phyloP scores from a whole-genome alignment of 2,329 filamentous ascomycete species.

The Trichoderma brevicompactum region DNA sequence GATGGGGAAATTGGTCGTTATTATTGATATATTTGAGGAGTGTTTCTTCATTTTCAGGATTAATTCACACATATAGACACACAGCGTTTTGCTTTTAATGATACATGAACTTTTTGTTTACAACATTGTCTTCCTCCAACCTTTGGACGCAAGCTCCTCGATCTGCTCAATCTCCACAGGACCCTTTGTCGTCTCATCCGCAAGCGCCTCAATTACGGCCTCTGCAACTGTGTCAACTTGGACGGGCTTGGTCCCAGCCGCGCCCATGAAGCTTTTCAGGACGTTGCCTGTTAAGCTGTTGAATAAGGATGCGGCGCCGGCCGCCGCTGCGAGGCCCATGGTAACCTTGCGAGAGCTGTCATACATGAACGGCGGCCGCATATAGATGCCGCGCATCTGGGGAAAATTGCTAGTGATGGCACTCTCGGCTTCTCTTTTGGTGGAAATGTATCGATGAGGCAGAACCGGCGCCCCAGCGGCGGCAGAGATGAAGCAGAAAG shows the following conservation, averaged over 20 bases:
- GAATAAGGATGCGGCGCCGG: constrained; percentile 73
- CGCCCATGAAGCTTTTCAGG: constrained; percentile 76
- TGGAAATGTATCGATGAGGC: constrained; percentile 82
- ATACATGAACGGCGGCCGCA: constrained; percentile 87
- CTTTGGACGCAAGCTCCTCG: constrained; percentile 76
- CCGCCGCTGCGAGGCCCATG: constrained; percentile 79
- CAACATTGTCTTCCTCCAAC: constrained; percentile 90
- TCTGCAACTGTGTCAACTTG: constrained; percentile 87
- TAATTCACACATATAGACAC: constrained; percentile 35
- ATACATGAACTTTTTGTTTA: constrained; percentile 47
- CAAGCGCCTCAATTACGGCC: constrained; percentile 85
- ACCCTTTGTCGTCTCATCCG: constrained; percentile 72
- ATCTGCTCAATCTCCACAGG: constrained; percentile 79
- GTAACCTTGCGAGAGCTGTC: constrained; percentile 82
- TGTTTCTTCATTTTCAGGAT: not conserved
- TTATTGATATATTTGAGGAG: constrained; percentile 3
- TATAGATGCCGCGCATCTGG: constrained; percentile 76
- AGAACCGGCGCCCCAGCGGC: constrained; percentile 83
- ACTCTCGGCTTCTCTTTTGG: constrained; percentile 88
- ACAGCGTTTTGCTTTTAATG: constrained; percentile 7
- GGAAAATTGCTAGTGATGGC: constrained; percentile 75
- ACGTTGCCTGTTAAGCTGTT: constrained; percentile 78
- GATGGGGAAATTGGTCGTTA: not conserved
- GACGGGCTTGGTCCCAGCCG: constrained; percentile 82
- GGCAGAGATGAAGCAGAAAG: constrained; percentile 88